A percentile compares a stretch with the other conserved stretches of the same genome.
Evolutionary conservation across 2,329 filamentous ascomycete genomes (phyloP).

Genomic region (Colletotrichum sp.): DNA sequence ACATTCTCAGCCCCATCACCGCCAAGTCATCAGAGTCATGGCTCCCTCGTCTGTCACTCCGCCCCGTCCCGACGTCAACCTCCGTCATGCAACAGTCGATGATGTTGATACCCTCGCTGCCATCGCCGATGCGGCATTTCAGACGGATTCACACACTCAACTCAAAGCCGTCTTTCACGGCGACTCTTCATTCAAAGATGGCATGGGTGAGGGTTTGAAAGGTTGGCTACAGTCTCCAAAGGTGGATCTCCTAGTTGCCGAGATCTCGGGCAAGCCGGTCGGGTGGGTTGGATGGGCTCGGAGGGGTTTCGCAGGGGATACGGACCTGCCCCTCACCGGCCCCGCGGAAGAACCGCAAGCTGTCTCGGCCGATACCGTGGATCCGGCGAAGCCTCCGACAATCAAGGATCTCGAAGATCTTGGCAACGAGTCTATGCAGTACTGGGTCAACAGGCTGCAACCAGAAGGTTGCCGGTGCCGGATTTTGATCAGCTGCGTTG

Average conservation of each 20-base stretch:
- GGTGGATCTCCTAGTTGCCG: constrained; percentile 35
- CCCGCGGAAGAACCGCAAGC: not conserved
- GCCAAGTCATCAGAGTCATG: not conserved
- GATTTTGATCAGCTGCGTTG: constrained; percentile 38
- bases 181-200: constrained; percentile 30
- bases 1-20: not conserved
- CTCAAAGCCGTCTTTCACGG: constrained; percentile 36
- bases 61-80: not conserved
- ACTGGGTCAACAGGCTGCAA: constrained; percentile 31
- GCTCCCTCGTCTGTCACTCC: not conserved
- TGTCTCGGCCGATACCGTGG: not conserved
- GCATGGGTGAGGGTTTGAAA: constrained; percentile 23
- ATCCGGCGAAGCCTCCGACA: not conserved
- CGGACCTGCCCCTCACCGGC: constrained; percentile 26
- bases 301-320: constrained; percentile 25
- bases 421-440: constrained; percentile 33
- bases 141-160: constrained; percentile 33
- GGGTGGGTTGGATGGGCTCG: constrained; percentile 41
- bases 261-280: constrained; percentile 31
- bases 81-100: not conserved
- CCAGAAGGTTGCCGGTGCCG: constrained; percentile 31
- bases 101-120: constrained; percentile 36
- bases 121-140: constrained; percentile 36
- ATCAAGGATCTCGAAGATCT: constrained; percentile 33
- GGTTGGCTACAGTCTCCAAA: constrained; percentile 27